A percentile compares a stretch with the other conserved stretches of the same genome.
phyloP scores from a whole-genome alignment of 176 grass and related monocot species.

The Musa acuminata region DNA sequence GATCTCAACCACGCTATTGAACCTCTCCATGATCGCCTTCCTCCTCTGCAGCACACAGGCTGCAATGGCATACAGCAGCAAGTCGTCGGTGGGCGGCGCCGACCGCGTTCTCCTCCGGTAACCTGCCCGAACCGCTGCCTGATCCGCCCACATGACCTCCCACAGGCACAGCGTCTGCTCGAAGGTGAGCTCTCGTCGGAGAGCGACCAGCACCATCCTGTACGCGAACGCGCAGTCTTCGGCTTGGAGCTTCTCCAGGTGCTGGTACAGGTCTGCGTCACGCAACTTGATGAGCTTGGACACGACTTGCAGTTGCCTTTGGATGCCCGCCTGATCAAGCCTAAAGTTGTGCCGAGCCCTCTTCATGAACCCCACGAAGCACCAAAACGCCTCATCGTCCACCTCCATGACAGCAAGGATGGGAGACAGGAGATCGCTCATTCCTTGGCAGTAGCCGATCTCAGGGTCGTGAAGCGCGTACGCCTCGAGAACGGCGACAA shows the following conservation, averaged over 20 bases:
- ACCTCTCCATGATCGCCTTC: conserved; percentile 88
- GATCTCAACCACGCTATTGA: conserved; percentile 87
- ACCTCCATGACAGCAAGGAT: conserved; percentile 70
- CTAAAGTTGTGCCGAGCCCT: conserved; percentile 65
- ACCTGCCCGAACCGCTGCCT: conserved; percentile 62
- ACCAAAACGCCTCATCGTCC: conserved; percentile 32
- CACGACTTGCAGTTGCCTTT: conserved; percentile 70
- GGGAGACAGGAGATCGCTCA: conserved; percentile 21
- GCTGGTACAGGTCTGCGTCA: conserved; percentile 66
- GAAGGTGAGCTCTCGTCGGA: conserved; percentile 77
- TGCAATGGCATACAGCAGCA: conserved; percentile 28
- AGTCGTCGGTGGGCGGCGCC: conserved; percentile 62
- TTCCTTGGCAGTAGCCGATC: conserved; percentile 86
- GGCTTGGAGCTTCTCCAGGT: conserved; percentile 83
- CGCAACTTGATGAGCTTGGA: conserved; percentile 86
- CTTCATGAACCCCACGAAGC: no score
- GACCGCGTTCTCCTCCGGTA: conserved; percentile 64
- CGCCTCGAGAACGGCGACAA: conserved; percentile 67
- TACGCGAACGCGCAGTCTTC: conserved; percentile 93
- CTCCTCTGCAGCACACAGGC: conserved; percentile 64
- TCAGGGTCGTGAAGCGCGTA: conserved; percentile 75
- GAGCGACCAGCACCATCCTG: conserved; percentile 85
- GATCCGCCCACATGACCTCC: conserved; percentile 40
- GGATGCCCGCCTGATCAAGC: conserved; percentile 16
- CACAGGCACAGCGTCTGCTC: conserved; percentile 56